Percentiles rank a stretch among this genome's conserved stretches.
These are phyloP conservation scores for Fomitopsis serialis DNA, from an alignment of 768 basidiomycete species.

Conservation along the genomic window DNA sequence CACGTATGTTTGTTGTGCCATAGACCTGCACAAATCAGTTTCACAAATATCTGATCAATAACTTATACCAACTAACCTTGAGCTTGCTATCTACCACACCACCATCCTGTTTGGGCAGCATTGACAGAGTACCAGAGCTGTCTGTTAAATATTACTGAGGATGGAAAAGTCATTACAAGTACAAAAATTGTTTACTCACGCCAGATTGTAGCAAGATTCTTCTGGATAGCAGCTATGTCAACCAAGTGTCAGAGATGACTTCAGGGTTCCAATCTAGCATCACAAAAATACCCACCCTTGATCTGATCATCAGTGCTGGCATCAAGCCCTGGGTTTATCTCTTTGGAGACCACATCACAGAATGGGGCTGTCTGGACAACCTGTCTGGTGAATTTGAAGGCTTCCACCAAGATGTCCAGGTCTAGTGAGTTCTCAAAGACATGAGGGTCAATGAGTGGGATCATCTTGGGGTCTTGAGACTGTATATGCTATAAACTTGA, in stretches of 20 bases:
- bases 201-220: slow-evolving; percentile 9
- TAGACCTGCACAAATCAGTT: slow-evolving; percentile 17
- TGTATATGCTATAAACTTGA: slow-evolving; percentile 12
- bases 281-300: slow-evolving; percentile 3
- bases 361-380: slow-evolving; percentile 9
- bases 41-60: not conserved
- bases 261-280: not conserved
- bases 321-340: slow-evolving; percentile 9
- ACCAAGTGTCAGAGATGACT: not conserved
- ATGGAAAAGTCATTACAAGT: not conserved
- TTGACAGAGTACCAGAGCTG: slow-evolving; percentile 32
- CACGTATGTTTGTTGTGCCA: slow-evolving; percentile 42
- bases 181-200: slow-evolving; percentile 8
- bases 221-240: slow-evolving; percentile 5
- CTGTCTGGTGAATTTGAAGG: slow-evolving; percentile 21
- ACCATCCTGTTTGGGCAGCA: slow-evolving; percentile 32
- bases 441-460: slow-evolving; percentile 24
- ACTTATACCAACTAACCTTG: slow-evolving; percentile 17
- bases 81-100: slow-evolving; percentile 34
- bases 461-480: slow-evolving; percentile 17
- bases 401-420: slow-evolving; percentile 19
- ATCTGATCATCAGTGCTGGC: slow-evolving; percentile 3
- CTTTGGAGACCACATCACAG: slow-evolving; percentile 9
- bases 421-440: slow-evolving; percentile 26
- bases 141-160: slow-evolving; percentile 14